phyloP scores from a whole-genome alignment of 176 grass and related monocot genomes.

The Cymbopogon citratus region DNA sequence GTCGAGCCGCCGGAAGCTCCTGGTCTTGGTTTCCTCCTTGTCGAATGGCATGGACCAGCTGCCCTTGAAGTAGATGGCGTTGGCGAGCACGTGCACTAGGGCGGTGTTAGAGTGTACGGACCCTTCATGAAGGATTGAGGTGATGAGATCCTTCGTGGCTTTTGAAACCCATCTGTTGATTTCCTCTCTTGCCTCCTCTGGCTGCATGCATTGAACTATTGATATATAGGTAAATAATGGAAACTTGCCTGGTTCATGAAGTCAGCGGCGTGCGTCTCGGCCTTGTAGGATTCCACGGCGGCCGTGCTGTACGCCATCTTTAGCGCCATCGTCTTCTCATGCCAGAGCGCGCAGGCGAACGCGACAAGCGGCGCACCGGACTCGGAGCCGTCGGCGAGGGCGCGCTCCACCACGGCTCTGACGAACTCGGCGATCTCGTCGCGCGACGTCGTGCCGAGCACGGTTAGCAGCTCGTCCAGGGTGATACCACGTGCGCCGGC shows the following conservation, averaged over 20 bases:
- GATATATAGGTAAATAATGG: neutral
- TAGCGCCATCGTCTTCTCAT: too few relatives aligned
- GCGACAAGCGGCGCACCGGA: too few relatives aligned
- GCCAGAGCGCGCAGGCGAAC: too few relatives aligned
- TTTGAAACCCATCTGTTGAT: slow-evolving; percentile 18
- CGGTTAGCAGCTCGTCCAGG: neutral
- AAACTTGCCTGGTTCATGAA: too few relatives aligned
- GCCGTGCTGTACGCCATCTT: too few relatives aligned
- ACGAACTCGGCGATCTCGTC: neutral
- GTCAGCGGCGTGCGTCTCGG: too few relatives aligned
- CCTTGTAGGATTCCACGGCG: too few relatives aligned
- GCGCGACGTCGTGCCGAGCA: neutral
- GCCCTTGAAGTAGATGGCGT: slow-evolving; percentile 28
- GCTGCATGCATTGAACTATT: neutral
- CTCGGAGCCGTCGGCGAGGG: neutral
- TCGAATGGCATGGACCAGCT: neutral
- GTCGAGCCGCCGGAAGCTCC: neutral
- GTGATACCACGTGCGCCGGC: neutral
- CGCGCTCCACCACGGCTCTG: neutral
- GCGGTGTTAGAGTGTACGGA: neutral
- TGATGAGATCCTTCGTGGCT: slow-evolving; percentile 11
- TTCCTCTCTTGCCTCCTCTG: neutral
- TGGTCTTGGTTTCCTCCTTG: neutral
- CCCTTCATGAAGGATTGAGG: neutral
- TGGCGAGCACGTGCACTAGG: slow-evolving; percentile 29